A percentile compares a stretch with the other conserved stretches of the same genome.
phyloP scores from a whole-genome alignment of 2,329 filamentous ascomycete species.

The Fusarium agapanthi region DNA sequence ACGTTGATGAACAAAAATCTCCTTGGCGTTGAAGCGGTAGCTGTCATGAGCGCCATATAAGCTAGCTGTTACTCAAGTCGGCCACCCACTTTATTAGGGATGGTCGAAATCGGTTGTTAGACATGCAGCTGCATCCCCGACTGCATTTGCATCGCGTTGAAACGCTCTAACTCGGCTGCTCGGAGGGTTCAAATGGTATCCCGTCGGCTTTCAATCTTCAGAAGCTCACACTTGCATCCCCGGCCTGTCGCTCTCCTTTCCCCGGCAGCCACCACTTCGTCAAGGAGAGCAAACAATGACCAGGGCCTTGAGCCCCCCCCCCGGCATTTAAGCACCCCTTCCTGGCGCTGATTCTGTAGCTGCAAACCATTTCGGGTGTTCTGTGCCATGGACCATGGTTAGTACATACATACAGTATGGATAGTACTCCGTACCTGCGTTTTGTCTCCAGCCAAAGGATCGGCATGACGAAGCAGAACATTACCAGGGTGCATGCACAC shows the following conservation, averaged over 20 bases:
- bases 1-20: background rate
- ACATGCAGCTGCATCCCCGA: background rate
- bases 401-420: background rate
- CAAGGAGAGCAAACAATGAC: background rate
- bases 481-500: background rate
- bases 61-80: background rate
- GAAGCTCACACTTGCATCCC: background rate
- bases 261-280: background rate
- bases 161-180: background rate
- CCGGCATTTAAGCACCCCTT: background rate
- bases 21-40: background rate
- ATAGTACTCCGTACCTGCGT: constrained; percentile 4
- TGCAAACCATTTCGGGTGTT: background rate
- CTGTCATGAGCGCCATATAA: background rate
- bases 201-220: background rate
- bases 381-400: background rate
- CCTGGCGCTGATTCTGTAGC: background rate
- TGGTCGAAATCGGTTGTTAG: background rate
- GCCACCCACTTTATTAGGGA: background rate
- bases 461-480: background rate
- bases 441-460: background rate
- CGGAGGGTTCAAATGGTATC: background rate
- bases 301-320: background rate
- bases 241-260: background rate
- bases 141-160: background rate